Base-by-base conservation (phyloP, 2,329 filamentous ascomycete species). In the Fusarium udum region DNA sequence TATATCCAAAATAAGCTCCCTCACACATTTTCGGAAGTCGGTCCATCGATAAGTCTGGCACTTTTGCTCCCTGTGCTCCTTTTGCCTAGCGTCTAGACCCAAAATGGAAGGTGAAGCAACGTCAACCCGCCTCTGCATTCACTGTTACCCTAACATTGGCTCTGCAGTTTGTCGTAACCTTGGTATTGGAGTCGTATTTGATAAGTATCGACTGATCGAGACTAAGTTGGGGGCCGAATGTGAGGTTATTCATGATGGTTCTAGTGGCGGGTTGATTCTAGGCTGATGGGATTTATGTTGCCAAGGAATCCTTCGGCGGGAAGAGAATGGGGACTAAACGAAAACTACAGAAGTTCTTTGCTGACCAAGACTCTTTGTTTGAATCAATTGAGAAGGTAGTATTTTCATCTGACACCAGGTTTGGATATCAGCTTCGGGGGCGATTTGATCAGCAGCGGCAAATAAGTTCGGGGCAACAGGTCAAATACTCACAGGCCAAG, bases 1-100 rank as follows among this genome's bases (percentile, higher is more conserved):
- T 42, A 6, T 4, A 60, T 26, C 45, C 32, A 31, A 11, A 15
- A 13, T 42, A 43, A 68, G 46, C 46, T 34, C 14, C 24, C 4
- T 28, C 9, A 40, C 16, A n/a, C 48, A 42, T 42, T 68, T 68
- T 15, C 46, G 64, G 64, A 68, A 68, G 64, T 68, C 64, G 64
- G 46, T 49, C 40, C 46, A 20, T n/a, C 26, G 64, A 43, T 62
- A 49, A 43, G 55, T 68, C 45, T 37, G 65, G 65, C 63, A 68
- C 65, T 68, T 68, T 68, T 68, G 65, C 28, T 31, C 7, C 18
- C 15, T 18, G 22, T 6, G 26, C 20, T 65, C 39, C 58, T 63
- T 63, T 37, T 4, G 32, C 16, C 7, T n/a, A 40, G 26, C 16
- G 14, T 4, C 65, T 68, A 68, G 18, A 3, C 65, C 64, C 11